Evolutionary conservation across 2,329 filamentous ascomycete species (phyloP), one percentile per base, ranked within the genome.

Genomic region (Aspergillus brunneoviolaceus): DNA sequence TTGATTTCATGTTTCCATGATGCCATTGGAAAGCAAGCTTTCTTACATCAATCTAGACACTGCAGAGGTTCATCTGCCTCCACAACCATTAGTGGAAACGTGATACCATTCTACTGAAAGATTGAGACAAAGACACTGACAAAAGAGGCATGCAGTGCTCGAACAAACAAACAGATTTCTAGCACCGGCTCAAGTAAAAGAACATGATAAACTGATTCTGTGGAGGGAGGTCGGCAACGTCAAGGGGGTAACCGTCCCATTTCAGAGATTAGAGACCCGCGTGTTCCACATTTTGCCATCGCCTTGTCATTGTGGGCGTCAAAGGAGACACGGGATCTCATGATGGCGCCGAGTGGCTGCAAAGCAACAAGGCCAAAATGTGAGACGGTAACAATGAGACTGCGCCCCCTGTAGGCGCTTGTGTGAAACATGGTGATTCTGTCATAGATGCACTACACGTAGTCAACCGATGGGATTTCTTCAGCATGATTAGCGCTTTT

Each of bases 351-450:
- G 55, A 68, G 51, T 66, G 62, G 60, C 61, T 62, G 49, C 21
- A 9, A 51, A 49, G 51, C 55, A 49, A 51, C 58, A 60, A 45
- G 48, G 45, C 50, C 29, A 16, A 35, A 47, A 60, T 62, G 61
- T 70, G 68, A 73, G 67, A 74, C 70, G 59, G 60, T 51, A 51
- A 51, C 31, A 48, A 60, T 42, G 60, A 63, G 63, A 65, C 57
- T 60, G 50, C 55, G 59, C 49, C 49, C 50, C 42, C 56, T 65
- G 62, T 69, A 70, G 59, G 72, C 73, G 72, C 73, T 60, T 53
- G 62, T 55, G 57, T 72, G 69, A 73, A 71, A 74, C 70, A 42
- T 57, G 50, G 61, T 60, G 60, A 60, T 56, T 65, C 65, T 48
- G 47, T n/a, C 45, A 49, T 51, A 48, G 59, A 25, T n/a, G 29